phyloP scores from a whole-genome alignment of 768 basidiomycete genomes.

The Russula compacta region DNA sequence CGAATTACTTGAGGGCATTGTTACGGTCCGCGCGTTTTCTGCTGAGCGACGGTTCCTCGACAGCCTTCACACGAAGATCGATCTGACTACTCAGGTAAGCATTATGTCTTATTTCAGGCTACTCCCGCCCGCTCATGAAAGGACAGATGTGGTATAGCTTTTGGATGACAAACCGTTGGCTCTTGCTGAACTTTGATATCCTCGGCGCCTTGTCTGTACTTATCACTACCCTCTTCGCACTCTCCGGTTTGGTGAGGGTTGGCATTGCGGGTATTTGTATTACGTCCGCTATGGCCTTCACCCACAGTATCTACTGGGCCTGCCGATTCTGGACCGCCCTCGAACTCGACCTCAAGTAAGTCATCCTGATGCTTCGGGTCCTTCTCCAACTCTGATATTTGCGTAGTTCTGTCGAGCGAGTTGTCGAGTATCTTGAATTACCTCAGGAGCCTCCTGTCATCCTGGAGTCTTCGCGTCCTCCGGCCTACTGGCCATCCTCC shows the following conservation, averaged over 20 bases:
- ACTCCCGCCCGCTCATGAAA: neutral
- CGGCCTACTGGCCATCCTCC: slow-evolving; percentile 89
- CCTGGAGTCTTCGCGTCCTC: slow-evolving; percentile 66
- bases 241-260: slow-evolving; percentile 49
- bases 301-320: slow-evolving; percentile 41
- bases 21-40: slow-evolving; percentile 89
- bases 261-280: slow-evolving; percentile 68
- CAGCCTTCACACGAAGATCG: slow-evolving; percentile 62
- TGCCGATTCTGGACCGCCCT: slow-evolving; percentile 46
- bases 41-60: slow-evolving; percentile 72
- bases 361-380: slow-evolving; percentile 10
- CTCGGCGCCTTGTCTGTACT: slow-evolving; percentile 69
- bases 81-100: slow-evolving; percentile 64
- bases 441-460: slow-evolving; percentile 78
- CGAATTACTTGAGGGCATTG: slow-evolving; percentile 79
- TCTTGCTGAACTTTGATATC: slow-evolving; percentile 73
- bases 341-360: slow-evolving; percentile 69
- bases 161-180: slow-evolving; percentile 88
- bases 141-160: slow-evolving; percentile 72
- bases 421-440: slow-evolving; percentile 84
- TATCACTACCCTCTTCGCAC: slow-evolving; percentile 66
- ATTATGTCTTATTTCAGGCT: neutral
- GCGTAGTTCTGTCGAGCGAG: slow-evolving; percentile 75
- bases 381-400: slow-evolving; percentile 8
- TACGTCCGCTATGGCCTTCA: slow-evolving; percentile 61